Base-by-base conservation (phyloP, 805 yeast genomes). In the Lipomyces chichibuensis region DNA sequence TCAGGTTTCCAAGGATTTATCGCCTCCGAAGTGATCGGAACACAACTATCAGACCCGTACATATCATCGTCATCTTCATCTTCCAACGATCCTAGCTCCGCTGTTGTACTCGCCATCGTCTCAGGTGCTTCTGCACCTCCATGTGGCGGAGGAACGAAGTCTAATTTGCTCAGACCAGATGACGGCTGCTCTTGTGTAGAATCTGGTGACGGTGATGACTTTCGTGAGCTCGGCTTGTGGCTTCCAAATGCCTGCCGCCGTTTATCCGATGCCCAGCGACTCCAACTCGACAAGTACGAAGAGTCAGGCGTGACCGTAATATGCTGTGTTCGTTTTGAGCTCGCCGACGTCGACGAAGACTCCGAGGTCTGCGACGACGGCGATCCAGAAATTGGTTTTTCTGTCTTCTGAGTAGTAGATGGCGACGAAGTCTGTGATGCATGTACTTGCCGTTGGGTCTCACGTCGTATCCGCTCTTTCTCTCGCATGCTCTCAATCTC, bases 191-290 rank as follows among this genome's bases (percentile, higher is more conserved):
- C 37, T 6, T 43, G 17, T 3, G 39, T 9, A 14, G 43, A 14
- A 13, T 20, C 49, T 35, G 59, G 32, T 27, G 53, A 35, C 7
- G 66, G 25, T 43, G 49, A 43, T n/a, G 55, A 29, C n/a, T 32
- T 25, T 20, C 59, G 60, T 6, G 56, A 25, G 8, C 52, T 11
- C 14, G 65, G 9, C 20, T 54, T 32, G 43, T 43, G 27, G 17
- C 29, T 56, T 20, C 64, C 62, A 13, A 67, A 62, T 52, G 66
- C 67, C 46, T 63, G 60, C 11, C 69, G 65, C 27, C 71, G 64
- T 49, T 60, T 67, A 9, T 67, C 72, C n/a, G 66, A 58, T 3
- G 71, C 71, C 72, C 72, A 69, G 32, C 63, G 43, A 4, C 63
- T 53, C 72, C 72, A 69, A 25, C 57, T 33, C n/a, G 66, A 37